A percentile compares a stretch with the other conserved stretches of the same genome.
Evolutionary conservation across 805 yeast species (phyloP).

Genomic region (Helenozyma rhizophorensis): DNA sequence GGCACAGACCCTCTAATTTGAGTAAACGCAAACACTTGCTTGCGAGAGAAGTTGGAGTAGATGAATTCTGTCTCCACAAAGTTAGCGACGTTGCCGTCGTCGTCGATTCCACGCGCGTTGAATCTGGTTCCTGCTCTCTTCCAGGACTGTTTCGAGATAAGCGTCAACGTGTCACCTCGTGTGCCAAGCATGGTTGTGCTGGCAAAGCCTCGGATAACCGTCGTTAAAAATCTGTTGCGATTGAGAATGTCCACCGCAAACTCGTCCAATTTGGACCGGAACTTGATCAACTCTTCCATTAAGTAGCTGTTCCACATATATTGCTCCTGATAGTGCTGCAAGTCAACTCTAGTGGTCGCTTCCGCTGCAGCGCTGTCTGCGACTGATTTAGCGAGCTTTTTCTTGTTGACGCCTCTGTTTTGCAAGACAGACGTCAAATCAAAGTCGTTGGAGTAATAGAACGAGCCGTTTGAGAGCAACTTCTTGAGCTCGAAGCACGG

Average conservation of each 20-base stretch:
- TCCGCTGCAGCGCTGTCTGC: conserved; percentile 3
- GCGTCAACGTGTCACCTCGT: conserved; percentile 51
- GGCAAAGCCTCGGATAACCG: conserved; percentile 94
- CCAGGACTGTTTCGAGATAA: conserved; percentile 95
- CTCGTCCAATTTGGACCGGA: conserved; percentile 64
- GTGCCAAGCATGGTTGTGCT: conserved; percentile 54
- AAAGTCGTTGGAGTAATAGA: conserved; percentile 87
- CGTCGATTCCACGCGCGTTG: conserved; percentile 19
- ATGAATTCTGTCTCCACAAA: conserved; percentile 66
- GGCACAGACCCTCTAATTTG: conserved; percentile 97
- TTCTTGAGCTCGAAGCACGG: conserved; percentile 82
- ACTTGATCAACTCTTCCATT: conserved; percentile 76
- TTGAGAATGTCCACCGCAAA: conserved; percentile 61
- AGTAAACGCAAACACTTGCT: conserved; percentile 65
- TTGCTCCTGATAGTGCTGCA: conserved; percentile 61
- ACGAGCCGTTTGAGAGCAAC: conserved; percentile 79
- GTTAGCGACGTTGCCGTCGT: conserved; percentile 19
- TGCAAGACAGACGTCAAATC: conserved; percentile 89
- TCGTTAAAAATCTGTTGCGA: conserved; percentile 75
- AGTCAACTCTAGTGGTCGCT: conserved; percentile 5
- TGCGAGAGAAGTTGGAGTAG: conserved; percentile 42
- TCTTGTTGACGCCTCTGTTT: conserved; percentile 54
- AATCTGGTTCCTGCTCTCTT: conserved; percentile 34
- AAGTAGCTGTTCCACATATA: conserved; percentile 97
- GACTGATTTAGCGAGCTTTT: conserved; percentile 7